Conservation (phyloP, 768 basidiomycete species). For the Lanmaoa rubissima region DNA sequence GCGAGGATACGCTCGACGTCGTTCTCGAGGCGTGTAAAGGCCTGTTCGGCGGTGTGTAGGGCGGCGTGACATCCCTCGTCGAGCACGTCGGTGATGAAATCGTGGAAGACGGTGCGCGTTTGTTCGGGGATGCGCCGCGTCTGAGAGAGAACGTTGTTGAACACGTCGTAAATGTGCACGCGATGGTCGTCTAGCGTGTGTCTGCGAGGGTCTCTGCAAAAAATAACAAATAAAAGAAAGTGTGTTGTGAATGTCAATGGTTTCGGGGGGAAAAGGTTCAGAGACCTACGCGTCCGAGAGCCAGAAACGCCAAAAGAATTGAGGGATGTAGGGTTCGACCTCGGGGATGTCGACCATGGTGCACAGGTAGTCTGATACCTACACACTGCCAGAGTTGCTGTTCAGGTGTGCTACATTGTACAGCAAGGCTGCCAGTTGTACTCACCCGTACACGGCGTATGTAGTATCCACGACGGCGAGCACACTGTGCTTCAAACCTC, state of each 20-base stretch:
- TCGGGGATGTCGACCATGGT: conserved; percentile 6
- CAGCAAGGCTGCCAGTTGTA: conserved; percentile 1
- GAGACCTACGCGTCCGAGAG: conserved; percentile 40
- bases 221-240: neutral
- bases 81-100: conserved; percentile 35
- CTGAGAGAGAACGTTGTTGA: conserved; percentile 49
- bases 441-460: neutral
- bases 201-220: conserved; percentile 26
- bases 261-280: neutral
- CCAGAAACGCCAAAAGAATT: conserved; percentile 52
- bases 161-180: conserved; percentile 53
- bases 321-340: conserved; percentile 42
- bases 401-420: neutral
- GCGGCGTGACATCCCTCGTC: conserved; percentile 37
- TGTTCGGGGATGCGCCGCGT: conserved; percentile 38
- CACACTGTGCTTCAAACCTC: neutral
- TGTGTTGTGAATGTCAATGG: neutral
- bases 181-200: conserved; percentile 36
- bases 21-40: conserved; percentile 43
- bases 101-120: conserved; percentile 40
- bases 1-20: conserved; percentile 40
- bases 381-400: neutral
- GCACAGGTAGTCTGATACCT: neutral
- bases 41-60: conserved; percentile 41
- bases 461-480: neutral